Evolutionary conservation across 805 yeast species (phyloP).

Genomic region (Saccharomycopsis sp.): DNA sequence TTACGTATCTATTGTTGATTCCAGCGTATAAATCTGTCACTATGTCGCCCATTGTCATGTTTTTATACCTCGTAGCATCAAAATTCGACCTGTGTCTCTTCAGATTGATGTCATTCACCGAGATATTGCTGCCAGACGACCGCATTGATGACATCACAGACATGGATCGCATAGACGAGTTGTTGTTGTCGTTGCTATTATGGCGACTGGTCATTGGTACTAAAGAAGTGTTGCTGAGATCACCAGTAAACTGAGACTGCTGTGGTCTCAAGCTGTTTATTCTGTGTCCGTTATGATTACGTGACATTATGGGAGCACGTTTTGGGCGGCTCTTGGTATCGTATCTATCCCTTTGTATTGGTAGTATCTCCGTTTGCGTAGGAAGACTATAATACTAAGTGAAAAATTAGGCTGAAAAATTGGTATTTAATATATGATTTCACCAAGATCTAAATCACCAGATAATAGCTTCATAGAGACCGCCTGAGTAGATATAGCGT

Average conservation of each 20-base stretch:
- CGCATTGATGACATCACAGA: background rate
- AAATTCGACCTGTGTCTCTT: constrained; percentile 14
- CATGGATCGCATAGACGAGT: constrained; percentile 9
- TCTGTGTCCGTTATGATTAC: background rate
- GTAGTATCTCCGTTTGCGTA: too few relatives aligned
- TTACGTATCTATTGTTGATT: constrained; percentile 31
- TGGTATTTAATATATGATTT: too few relatives aligned
- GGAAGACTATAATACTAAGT: too few relatives aligned
- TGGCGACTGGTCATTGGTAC: background rate
- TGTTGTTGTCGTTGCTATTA: constrained; percentile 12
- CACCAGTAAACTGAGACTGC: background rate
- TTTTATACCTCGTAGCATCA: background rate
- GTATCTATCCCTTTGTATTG: too few relatives aligned
- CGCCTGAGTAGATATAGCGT: too few relatives aligned
- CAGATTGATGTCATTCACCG: background rate
- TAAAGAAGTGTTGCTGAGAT: background rate
- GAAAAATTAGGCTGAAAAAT: too few relatives aligned
- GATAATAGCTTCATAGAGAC: too few relatives aligned
- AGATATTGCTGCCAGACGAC: constrained; percentile 7
- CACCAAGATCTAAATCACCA: too few relatives aligned
- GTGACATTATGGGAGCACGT: too few relatives aligned
- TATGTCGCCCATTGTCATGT: constrained; percentile 21
- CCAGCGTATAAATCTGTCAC: constrained; percentile 29
- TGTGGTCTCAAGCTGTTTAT: background rate
- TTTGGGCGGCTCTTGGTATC: too few relatives aligned